phyloP scores from a whole-genome alignment of 140 eudicot species.

The Flaveria floridana region DNA sequence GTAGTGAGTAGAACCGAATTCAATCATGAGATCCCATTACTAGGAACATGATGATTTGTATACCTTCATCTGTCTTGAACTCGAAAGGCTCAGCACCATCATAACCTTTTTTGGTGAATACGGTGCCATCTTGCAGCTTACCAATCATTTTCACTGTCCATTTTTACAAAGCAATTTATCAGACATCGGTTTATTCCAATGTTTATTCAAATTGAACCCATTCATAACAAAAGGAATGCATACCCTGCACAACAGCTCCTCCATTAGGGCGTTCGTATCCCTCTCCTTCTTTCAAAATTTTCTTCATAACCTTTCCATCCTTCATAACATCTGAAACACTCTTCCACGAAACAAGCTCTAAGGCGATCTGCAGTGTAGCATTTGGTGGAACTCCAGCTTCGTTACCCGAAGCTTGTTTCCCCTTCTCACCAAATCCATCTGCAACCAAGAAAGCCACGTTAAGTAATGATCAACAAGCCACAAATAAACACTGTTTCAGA shows the following conservation, averaged over 20 bases:
- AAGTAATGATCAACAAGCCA: conserved; percentile 7
- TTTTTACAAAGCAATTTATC: conserved; percentile 11
- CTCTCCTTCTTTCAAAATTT: conserved; percentile 80
- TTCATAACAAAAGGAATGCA: neutral
- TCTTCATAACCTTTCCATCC: conserved; percentile 79
- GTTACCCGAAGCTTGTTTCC: conserved; percentile 58
- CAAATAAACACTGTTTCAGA: neutral
- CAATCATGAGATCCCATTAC: neutral
- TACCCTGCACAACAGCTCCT: conserved; percentile 78
- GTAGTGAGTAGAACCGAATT: neutral
- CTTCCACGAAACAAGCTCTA: conserved; percentile 89
- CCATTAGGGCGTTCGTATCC: conserved; percentile 84
- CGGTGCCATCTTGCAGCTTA: conserved; percentile 72
- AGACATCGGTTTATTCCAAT: neutral
- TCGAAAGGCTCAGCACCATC: conserved; percentile 58
- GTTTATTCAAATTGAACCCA: neutral
- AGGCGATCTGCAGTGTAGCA: conserved; percentile 52
- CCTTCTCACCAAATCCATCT: conserved; percentile 98
- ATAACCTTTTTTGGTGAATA: conserved; percentile 65
- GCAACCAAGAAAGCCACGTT: neutral
- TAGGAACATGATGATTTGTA: neutral
- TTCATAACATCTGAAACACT: conserved; percentile 60
- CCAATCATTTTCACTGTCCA: conserved; percentile 76
- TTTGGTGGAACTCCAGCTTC: conserved; percentile 80
- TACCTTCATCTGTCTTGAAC: conserved; percentile 91